Evolutionary conservation across 1,139 yeast species (phyloP), one percentile per base, ranked within the genome.

Genomic region (Debaryomycetaceae sp.): DNA sequence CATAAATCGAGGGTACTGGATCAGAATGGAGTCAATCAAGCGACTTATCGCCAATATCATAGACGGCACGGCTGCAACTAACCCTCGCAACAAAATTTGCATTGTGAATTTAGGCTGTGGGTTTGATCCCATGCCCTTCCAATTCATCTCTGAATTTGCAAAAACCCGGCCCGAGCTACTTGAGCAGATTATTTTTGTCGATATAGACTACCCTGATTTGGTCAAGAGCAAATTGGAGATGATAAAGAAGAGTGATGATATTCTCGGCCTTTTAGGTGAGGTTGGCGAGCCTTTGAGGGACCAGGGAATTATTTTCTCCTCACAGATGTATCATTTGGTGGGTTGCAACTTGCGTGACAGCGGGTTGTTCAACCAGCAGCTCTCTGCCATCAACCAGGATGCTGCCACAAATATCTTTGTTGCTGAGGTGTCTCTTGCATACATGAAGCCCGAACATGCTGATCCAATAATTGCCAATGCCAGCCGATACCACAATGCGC

Each of bases 381-480:
- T 80, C 28, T 30, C 37, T 6, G 37, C 47, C 2, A 35, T 48
- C 1, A 39, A 67, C 11, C 47, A 52, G 3, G 38, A 42, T 10
- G 28, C 34, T 1, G 44, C 58, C 15, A 51, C 72, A 4, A 73
- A 71, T 31, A 65, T 83, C 8, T 84, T 82, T 44, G 68, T 85
- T 25, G 93, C 94, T 1, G 95, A 84, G 49, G 94, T 84, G 2
- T 83, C 94, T 0, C 56, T 84, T 34, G 89, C 93, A 0, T 84
- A 84, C 49, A 84, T 84, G 93, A 65, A 71, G 25, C 79, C 81
- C 4, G 63, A 66, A 20, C 67, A 67, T 36, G 86, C 94, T n/a
- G 80, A 84, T 47, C 65, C 68, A 4, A 70, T 84, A 14, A 77
- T 84, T 29, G 51, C 59, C 23, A 59, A 68, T 42, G 65, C 79